phyloP scores from a whole-genome alignment of 441 rosid genomes.

The Hypseocharis bilobata region DNA sequence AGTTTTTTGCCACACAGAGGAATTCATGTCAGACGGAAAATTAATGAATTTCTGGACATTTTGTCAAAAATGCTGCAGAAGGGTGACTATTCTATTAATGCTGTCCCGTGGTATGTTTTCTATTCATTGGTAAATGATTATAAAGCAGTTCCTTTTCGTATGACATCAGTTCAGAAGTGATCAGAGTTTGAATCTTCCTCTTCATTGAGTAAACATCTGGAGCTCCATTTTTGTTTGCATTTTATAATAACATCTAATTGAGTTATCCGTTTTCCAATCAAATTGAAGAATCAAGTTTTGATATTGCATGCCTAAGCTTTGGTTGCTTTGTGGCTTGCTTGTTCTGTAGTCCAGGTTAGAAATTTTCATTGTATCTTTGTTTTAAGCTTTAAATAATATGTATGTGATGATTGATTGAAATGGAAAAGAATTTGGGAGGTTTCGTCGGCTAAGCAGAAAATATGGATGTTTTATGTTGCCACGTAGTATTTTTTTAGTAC shows the following conservation, averaged over 20 bases:
- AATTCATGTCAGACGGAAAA: conserved; percentile 38
- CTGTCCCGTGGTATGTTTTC: conserved; percentile 42
- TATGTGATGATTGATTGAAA: background rate
- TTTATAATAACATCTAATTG: background rate
- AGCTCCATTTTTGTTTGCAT: background rate
- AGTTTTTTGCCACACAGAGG: conserved; percentile 72
- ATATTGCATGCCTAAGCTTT: background rate
- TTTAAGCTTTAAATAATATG: background rate
- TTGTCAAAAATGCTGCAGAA: conserved; percentile 52
- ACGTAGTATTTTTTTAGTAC: too few species aligned
- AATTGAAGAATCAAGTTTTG: background rate
- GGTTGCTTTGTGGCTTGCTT: background rate
- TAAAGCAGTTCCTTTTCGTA: background rate
- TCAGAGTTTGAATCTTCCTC: background rate
- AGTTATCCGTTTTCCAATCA: background rate
- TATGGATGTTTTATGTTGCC: too few species aligned
- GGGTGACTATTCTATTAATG: conserved; percentile 33
- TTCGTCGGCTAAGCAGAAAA: too few species aligned
- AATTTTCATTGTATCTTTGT: background rate
- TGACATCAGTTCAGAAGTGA: background rate
- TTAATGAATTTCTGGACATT: conserved; percentile 43
- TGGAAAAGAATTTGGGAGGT: too few species aligned
- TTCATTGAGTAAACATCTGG: background rate
- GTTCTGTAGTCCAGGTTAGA: background rate
- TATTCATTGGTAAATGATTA: conserved; percentile 1